These are phyloP conservation scores for Trametes elegans DNA, from an alignment of 768 basidiomycete species.

Conservation along the genomic window DNA sequence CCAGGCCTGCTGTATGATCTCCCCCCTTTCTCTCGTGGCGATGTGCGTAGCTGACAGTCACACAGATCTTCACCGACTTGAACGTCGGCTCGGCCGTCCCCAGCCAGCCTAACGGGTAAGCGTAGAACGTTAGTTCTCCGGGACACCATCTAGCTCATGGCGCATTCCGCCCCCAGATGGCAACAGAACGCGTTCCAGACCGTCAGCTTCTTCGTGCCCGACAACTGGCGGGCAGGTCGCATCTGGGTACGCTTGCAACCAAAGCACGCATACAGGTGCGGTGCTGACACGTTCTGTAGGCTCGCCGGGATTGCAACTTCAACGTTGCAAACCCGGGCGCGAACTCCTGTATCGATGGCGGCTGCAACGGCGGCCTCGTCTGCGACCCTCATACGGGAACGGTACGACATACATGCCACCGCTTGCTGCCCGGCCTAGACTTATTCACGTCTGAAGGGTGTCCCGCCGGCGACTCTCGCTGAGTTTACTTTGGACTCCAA, in stretches of 20 bases:
- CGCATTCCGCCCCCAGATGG: constrained; percentile 22
- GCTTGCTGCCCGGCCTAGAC: too few species aligned
- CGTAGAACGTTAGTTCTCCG: not conserved
- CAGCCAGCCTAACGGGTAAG: constrained; percentile 32
- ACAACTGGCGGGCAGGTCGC: constrained; percentile 40
- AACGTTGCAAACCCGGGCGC: constrained; percentile 18
- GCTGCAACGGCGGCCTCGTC: constrained; percentile 39
- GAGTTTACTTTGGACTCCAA: constrained; percentile 33
- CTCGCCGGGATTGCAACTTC: constrained; percentile 40
- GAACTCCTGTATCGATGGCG: constrained; percentile 35
- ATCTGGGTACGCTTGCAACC: constrained; percentile 35
- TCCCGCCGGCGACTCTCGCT: constrained; percentile 38
- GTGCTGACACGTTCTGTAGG: too few species aligned
- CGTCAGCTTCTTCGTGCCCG: constrained; percentile 34
- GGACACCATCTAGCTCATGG: not conserved
- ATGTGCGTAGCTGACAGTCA: too few species aligned
- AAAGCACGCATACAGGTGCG: too few species aligned
- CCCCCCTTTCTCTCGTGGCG: too few species aligned
- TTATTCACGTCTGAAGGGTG: too few species aligned
- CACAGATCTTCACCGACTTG: constrained; percentile 34
- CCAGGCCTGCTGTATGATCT: constrained; percentile 34
- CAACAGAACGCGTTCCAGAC: constrained; percentile 23
- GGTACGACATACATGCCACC: constrained; percentile 25
- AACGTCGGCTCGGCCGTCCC: constrained; percentile 31
- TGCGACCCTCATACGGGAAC: constrained; percentile 39